Conservation (phyloP, 2,329 filamentous ascomycete species). For the Pseudophaeomoniella oleicola region DNA sequence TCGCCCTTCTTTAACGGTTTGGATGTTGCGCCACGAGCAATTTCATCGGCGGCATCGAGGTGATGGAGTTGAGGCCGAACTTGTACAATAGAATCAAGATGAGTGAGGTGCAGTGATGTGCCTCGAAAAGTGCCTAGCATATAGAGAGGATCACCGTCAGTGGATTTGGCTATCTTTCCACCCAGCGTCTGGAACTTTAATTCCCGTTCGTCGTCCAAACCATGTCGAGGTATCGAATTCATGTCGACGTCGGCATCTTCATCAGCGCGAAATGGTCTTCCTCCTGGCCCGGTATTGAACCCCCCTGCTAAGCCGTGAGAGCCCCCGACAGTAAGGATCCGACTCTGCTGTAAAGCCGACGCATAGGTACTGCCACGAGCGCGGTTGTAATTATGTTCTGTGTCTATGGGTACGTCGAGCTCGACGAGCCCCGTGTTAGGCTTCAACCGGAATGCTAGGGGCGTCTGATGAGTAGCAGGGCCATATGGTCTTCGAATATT, state of each 20-base stretch:
- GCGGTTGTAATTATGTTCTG: slow-evolving; percentile 62
- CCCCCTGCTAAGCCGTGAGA: slow-evolving; percentile 58
- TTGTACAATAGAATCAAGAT: slow-evolving; percentile 68
- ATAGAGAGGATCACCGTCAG: slow-evolving; percentile 59
- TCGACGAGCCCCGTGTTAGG: slow-evolving; percentile 70
- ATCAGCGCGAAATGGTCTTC: slow-evolving; percentile 13
- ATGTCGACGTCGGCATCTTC: slow-evolving; percentile 32
- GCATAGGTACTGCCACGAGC: slow-evolving; percentile 74
- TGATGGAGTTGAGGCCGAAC: slow-evolving; percentile 88
- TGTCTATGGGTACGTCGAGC: slow-evolving; percentile 74
- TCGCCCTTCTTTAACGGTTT: slow-evolving; percentile 23
- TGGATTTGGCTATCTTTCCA: slow-evolving; percentile 57
- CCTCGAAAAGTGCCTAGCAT: slow-evolving; percentile 87
- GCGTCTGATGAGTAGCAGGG: slow-evolving; percentile 37
- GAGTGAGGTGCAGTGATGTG: slow-evolving; percentile 72
- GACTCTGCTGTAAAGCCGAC: slow-evolving; percentile 49
- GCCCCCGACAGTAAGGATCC: slow-evolving; percentile 42
- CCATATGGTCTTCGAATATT: slow-evolving; percentile 49
- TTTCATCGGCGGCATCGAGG: slow-evolving; percentile 68
- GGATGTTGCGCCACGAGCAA: slow-evolving; percentile 34
- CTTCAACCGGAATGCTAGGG: slow-evolving; percentile 70
- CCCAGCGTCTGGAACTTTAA: slow-evolving; percentile 72
- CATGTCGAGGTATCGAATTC: slow-evolving; percentile 34
- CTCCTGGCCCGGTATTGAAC: slow-evolving; percentile 39
- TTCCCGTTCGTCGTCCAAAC: slow-evolving; percentile 56